Base-by-base conservation (phyloP, 306 rosid species). In the Ceratonia siliqua region DNA sequence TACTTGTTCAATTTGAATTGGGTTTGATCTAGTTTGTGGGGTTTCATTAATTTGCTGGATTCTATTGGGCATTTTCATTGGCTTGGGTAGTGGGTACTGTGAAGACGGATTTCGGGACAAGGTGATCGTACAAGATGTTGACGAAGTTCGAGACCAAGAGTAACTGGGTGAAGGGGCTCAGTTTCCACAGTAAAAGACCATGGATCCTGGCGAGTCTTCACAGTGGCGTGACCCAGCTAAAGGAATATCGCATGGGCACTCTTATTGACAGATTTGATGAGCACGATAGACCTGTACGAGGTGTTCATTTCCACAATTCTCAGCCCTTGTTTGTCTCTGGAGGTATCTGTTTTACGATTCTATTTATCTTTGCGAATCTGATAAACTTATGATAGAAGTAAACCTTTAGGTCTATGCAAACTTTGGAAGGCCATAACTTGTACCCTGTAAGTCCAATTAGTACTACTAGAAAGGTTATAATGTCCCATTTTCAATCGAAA, bases 181-280 rank as follows among this genome's bases (percentile, higher is more conserved):
- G 98, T 85, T 93, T 93, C 86, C 98, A 93, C 69, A 85, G 74
- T 67, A 93, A 93, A 87, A 85, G 98, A 81, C 98, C 97, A 0
- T 93, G 98, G 98, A 86, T 93, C 87, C 92, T 93, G 32, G 97
- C 97, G 35, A 93, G 98, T 89, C 98, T 93, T 72, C 98, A 93
- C 84, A 91, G 97, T 61, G 98, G 98, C 14, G 98, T 93, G 91
- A 84, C 91, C 86, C 98, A 93, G 88, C 92, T 93, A 79, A 91
- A 96, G 98, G 98, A 93, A 57, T 93, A 93, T 55, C 92, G 97
- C n/a, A 93, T 91, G 98, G 98, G 98, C 2, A 91, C 98, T 17
- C 87, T 93, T 45, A 93, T 93, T 79, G 97, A 93, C 72, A 81
- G 92, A 70, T 93, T 93, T 54, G 98, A 93, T 7, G 98, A 91